Evolutionary conservation across 2,329 filamentous ascomycete species (phyloP).

Genomic region (Fusarium solani-melongenae): DNA sequence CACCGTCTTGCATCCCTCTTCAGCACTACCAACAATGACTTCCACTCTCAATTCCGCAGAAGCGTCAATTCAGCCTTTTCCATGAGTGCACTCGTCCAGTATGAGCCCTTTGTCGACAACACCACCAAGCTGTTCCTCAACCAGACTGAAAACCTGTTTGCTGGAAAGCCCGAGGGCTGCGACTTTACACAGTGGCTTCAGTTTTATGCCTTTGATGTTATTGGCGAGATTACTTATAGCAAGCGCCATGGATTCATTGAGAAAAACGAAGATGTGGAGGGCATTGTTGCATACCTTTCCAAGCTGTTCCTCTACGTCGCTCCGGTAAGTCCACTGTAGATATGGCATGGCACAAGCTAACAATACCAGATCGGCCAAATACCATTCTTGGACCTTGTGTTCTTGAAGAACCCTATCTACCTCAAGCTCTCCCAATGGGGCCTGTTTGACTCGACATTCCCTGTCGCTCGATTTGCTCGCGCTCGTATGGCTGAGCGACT

Average conservation of each 20-base stretch:
- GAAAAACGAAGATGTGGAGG: slow-evolving; percentile 78
- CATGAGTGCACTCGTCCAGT: slow-evolving; percentile 81
- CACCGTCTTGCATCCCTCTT: slow-evolving; percentile 78
- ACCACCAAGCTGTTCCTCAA: slow-evolving; percentile 77
- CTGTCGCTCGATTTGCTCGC: slow-evolving; percentile 77
- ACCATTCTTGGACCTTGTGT: slow-evolving; percentile 74
- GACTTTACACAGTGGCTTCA: slow-evolving; percentile 80
- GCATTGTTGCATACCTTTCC: slow-evolving; percentile 74
- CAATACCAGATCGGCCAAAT: slow-evolving; percentile 74
- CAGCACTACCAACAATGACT: slow-evolving; percentile 78
- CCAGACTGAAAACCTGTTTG: slow-evolving; percentile 68
- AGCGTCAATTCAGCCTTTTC: slow-evolving; percentile 82
- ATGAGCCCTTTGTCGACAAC: slow-evolving; percentile 83
- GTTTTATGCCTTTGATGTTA: slow-evolving; percentile 85
- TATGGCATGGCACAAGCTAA: neutral
- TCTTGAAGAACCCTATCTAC: slow-evolving; percentile 80
- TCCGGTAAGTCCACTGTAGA: slow-evolving; percentile 57
- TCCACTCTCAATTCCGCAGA: slow-evolving; percentile 79
- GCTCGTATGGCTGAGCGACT: slow-evolving; percentile 74
- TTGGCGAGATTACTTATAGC: slow-evolving; percentile 80
- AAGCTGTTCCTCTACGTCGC: slow-evolving; percentile 77
- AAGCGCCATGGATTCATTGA: slow-evolving; percentile 82
- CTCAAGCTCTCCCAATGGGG: slow-evolving; percentile 75
- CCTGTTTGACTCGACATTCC: slow-evolving; percentile 75
- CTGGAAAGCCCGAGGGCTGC: slow-evolving; percentile 49